Evolutionary conservation across 768 basidiomycete genomes (phyloP), one percentile per base, ranked within the genome.

Genomic region (Lactifluus piperatus): DNA sequence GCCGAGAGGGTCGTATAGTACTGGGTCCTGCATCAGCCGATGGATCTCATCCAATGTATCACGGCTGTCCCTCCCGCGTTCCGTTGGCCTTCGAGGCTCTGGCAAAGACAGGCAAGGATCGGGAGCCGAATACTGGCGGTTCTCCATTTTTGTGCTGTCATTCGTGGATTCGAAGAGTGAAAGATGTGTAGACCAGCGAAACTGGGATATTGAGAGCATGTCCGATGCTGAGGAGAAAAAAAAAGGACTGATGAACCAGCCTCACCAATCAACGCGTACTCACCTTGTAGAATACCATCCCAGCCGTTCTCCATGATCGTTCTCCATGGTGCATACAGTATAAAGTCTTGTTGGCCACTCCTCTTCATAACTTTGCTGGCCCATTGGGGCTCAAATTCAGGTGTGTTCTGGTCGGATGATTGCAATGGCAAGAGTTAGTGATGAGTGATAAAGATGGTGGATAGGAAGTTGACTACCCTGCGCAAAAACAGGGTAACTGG

Each of bases 1-100:
- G 63, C 90, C 79, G 4, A 87, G 64, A 0, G 91, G 91, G 62
- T 94, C 82, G 64, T 81, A 88, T 29, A 98, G 76, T 0, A 82
- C 77, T 3, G 94, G 91, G 65, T 90, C 83, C 48, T 76, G 74
- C 66, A 97, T 81, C 4, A 97, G 73, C 53, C 77, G 77, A 70
- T 88, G 87, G 5, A 91, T 84, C 14, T 70, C 73, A 64, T 84
- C 86, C 30, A 32, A 30, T 60, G 54, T 22, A 29, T 62, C 62
- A 49, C 60, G 67, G 32, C 36, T 22, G 4, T 57, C 37, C 7
- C 16, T 34, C 18, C 11, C 30, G 22, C 22, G 16, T n/a, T 34
- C 24, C 16, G 41, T 9, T 14, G 48, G 41, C n/a, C n/a, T n/a
- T n/a, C n/a, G n/a, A n/a, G n/a, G n/a, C 16, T n/a, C 56, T 26